These are phyloP conservation scores for Petunia hybrid DNA, from an alignment of 305 asterid species.

Conservation along the genomic window DNA sequence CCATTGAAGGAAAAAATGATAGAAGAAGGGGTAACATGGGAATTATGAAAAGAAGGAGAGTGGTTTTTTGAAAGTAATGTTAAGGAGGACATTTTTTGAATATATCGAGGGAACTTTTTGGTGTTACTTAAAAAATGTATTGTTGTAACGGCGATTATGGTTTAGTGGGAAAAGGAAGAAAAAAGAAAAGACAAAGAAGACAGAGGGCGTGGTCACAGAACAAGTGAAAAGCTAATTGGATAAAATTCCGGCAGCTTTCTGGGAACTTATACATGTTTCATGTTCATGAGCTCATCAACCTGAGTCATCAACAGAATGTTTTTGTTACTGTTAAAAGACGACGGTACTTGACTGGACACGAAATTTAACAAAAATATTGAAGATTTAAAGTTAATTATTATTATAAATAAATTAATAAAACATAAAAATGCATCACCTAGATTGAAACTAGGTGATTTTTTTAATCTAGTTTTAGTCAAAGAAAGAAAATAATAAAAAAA, in stretches of 20 bases:
- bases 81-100: neutral
- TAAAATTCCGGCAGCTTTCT: constrained; percentile 23
- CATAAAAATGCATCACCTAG: no score
- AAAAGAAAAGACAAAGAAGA: constrained; percentile 1
- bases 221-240: neutral
- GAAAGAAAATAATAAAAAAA: no score
- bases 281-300: neutral
- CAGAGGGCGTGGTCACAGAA: constrained; percentile 31
- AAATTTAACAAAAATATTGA: no score
- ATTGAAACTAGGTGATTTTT: no score
- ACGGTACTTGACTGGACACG: no score
- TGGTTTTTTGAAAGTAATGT: neutral
- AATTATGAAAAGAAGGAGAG: no score
- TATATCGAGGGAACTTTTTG: constrained; percentile 30
- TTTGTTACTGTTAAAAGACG: no score
- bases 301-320: neutral
- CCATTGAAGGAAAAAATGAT: no score
- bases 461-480: no score
- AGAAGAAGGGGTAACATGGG: no score
- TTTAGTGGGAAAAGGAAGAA: constrained; percentile 5
- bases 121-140: constrained; percentile 1
- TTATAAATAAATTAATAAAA: no score
- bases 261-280: neutral
- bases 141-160: neutral
- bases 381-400: no score